Evolutionary conservation across 192 early-diverging fungal genomes (phyloP), one percentile per base, ranked within the genome.

Genomic region (Phlyctochytrium arcticum): DNA sequence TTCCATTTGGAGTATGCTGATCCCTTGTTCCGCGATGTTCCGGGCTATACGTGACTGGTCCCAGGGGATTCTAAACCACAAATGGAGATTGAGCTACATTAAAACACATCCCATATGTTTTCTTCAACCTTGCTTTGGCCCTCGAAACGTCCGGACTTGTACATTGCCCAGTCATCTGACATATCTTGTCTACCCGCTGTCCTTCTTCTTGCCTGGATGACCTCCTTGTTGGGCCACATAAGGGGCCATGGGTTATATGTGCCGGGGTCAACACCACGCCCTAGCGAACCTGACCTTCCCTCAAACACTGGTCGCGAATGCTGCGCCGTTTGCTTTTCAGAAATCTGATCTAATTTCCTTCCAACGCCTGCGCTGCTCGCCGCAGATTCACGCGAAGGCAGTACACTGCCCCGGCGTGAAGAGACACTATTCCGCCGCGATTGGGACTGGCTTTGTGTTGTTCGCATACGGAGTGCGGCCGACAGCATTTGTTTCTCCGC

Each of bases 131-230:
- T 30, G 32, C 50, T 26, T 27, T 15, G 50, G 50, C 50, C 10
- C 27, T n/a, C 35, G n/a, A n/a, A n/a, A n/a, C n/a, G n/a, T n/a
- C n/a, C n/a, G n/a, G n/a, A n/a, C n/a, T n/a, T n/a, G n/a, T n/a
- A n/a, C n/a, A n/a, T 57, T 17, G 27, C 26, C 55, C 55, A 57
- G 35, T 57, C 55, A 36, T 57, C 55, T 36, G 12, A n/a, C n/a
- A n/a, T 57, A 36, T 57, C 55, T 29, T n/a, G 32, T n/a, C 35
- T 17, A n/a, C 55, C 55, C 27, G 55, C 29, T 19, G 17, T n/a
- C n/a, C 26, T 57, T 36, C 55, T 3, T 17, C 35, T 12, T 26
- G 27, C 29, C 15, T 36, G 15, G n/a, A 57, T 26, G 12, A 36
- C 35, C 35, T n/a, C 2, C 29, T 36, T 30, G n/a, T 3, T 42